Conservation (phyloP, 129 eudicot genomes). For the Flaveria linearis region DNA sequence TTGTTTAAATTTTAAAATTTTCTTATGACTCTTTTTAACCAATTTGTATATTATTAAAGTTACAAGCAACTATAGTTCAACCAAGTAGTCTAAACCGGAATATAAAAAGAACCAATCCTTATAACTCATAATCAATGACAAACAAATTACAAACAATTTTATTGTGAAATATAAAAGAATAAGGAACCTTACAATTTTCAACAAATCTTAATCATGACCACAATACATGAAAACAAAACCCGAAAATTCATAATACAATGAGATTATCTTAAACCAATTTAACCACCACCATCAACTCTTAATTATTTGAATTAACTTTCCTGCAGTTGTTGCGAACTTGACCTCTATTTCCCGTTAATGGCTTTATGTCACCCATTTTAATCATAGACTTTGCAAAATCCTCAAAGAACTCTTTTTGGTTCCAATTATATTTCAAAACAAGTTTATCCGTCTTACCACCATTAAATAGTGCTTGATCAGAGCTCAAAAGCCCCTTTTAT, state of each 20-base stretch:
- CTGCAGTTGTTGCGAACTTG: constrained; percentile 18
- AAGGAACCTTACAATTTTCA: not conserved
- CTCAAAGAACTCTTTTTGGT: not conserved
- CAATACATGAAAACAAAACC: not conserved
- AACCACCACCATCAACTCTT: no score
- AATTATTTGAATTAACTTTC: not conserved
- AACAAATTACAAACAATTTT: not conserved
- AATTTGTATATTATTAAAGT: no score
- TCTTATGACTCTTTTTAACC: no score
- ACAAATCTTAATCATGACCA: not conserved
- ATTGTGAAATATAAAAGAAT: not conserved
- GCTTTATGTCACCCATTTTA: constrained; percentile 39
- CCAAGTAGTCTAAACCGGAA: not conserved
- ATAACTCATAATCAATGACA: not conserved
- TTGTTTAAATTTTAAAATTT: no score
- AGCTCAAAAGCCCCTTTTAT: constrained; percentile 33
- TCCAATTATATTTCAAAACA: constrained; percentile 28
- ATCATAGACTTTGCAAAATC: constrained; percentile 45
- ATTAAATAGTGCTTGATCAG: constrained; percentile 39
- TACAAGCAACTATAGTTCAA: no score
- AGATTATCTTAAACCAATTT: no score
- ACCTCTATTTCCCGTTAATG: constrained; percentile 35
- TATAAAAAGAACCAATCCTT: not conserved
- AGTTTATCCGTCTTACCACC: constrained; percentile 32
- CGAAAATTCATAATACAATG: no score